Percentiles rank a stretch among this genome's conserved stretches.
Conservation (phyloP, 2,329 filamentous ascomycete species). For the Calonectria fujianensis region DNA sequence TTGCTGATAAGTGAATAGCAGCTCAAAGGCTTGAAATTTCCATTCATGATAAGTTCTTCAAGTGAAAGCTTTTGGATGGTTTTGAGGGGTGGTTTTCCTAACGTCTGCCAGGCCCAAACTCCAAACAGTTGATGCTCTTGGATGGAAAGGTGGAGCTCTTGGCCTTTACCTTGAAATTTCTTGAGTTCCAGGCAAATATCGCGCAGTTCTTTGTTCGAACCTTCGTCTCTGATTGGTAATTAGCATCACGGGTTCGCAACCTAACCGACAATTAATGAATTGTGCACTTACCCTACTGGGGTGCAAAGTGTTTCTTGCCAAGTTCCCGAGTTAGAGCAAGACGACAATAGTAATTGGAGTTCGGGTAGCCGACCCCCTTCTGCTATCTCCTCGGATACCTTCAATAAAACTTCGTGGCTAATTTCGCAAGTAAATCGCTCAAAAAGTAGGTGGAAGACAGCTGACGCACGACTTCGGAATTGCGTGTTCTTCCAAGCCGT, state of each 20-base stretch:
- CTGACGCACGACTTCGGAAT: not conserved
- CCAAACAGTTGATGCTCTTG: constrained; percentile 11
- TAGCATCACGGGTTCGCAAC: not conserved
- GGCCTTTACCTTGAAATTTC: not conserved
- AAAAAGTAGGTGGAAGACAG: not conserved
- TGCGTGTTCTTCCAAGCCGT: not conserved
- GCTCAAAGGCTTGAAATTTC: not conserved
- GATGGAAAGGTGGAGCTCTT: not conserved
- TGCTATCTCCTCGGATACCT: not conserved
- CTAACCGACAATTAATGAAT: not conserved
- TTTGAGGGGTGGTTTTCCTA: not conserved
- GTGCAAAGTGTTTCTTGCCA: not conserved
- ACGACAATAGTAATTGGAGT: not conserved
- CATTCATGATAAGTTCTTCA: not conserved
- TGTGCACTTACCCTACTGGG: not conserved
- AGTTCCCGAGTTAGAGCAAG: not conserved
- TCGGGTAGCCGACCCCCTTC: not conserved
- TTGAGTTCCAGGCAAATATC: constrained; percentile 9
- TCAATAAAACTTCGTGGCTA: constrained; percentile 4
- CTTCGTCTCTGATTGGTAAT: not conserved
- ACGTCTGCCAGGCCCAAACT: not conserved
- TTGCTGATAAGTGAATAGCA: not conserved
- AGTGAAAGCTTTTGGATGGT: not conserved
- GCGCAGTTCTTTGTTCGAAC: not conserved
- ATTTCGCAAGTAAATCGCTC: not conserved